Conservation (phyloP, 1,284 basidiomycete species). For the Abortiporus biennis region DNA sequence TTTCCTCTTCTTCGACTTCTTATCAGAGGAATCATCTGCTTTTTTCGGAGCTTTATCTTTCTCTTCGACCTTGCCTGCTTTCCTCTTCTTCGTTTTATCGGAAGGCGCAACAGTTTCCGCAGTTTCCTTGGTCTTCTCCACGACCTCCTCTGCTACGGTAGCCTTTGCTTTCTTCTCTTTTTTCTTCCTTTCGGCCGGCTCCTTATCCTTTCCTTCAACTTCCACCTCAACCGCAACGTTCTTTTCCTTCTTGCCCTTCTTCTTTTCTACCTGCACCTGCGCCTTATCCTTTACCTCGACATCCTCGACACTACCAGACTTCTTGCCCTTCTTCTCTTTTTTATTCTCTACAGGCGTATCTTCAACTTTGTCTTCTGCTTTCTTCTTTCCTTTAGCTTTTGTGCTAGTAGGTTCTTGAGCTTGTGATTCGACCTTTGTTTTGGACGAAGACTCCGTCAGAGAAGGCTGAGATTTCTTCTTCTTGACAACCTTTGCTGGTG, state of each 20-base stretch:
- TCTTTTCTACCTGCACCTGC: not conserved
- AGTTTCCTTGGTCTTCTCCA: too few species aligned
- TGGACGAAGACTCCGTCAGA: not conserved
- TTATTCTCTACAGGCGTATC: not conserved
- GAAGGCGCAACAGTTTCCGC: conserved; percentile 9
- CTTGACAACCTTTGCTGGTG: too few species aligned
- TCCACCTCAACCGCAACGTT: too few species aligned
- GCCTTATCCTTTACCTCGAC: not conserved
- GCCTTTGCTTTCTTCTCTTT: conserved; percentile 17
- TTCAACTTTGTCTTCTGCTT: not conserved
- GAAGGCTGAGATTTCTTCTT: conserved; percentile 8
- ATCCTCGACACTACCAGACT: not conserved
- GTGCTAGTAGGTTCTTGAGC: not conserved
- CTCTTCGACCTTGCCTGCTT: too few species aligned
- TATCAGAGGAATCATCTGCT: not conserved
- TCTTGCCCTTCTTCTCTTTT: conserved; percentile 2
- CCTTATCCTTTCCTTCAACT: not conserved
- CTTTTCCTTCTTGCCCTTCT: conserved; percentile 14
- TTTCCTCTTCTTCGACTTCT: conserved; percentile 10
- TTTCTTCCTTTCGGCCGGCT: conserved; percentile 10
- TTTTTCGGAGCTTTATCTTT: too few species aligned
- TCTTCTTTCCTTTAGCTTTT: conserved; percentile 6
- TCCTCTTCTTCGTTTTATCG: conserved; percentile 5
- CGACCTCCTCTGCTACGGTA: conserved; percentile 8
- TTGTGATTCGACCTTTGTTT: not conserved